Conservation (phyloP, 495 filamentous ascomycete genomes). For the Elasticomyces elasticus region DNA sequence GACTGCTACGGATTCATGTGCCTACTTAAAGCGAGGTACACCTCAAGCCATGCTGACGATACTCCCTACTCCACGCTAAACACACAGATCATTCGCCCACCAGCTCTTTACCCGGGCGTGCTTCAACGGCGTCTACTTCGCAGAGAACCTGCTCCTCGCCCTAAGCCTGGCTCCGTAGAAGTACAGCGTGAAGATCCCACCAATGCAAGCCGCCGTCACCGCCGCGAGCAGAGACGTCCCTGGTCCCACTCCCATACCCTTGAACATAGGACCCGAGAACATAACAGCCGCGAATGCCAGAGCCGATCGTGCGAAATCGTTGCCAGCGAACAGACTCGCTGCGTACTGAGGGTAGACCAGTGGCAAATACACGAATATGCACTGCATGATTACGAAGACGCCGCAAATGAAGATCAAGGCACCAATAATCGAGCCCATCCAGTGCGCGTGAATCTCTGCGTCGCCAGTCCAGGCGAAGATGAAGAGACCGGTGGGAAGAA, state of each 20-base stretch:
- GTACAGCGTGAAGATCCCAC: slow-evolving; percentile 48
- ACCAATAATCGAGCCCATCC: slow-evolving; percentile 54
- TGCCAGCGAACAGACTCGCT: slow-evolving; percentile 51
- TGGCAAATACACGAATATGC: slow-evolving; percentile 56
- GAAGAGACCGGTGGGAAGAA: slow-evolving; percentile 51
- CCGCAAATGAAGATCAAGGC: slow-evolving; percentile 44
- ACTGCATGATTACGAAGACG: slow-evolving; percentile 49
- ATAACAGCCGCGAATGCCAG: slow-evolving; percentile 50
- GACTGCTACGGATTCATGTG: no score
- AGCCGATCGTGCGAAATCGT: slow-evolving; percentile 47
- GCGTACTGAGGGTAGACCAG: slow-evolving; percentile 54
- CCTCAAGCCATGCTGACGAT: not conserved
- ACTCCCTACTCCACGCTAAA: not conserved
- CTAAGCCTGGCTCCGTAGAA: slow-evolving; percentile 44
- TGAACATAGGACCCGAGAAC: slow-evolving; percentile 48
- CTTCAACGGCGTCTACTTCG: no score
- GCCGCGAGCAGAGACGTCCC: slow-evolving; percentile 49
- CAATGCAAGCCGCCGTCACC: slow-evolving; percentile 44
- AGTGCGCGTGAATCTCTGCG: slow-evolving; percentile 40
- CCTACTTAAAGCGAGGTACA: no score
- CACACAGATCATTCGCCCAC: not conserved
- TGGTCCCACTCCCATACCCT: slow-evolving; percentile 46
- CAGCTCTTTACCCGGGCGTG: slow-evolving; percentile 2
- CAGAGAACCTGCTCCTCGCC: slow-evolving; percentile 38
- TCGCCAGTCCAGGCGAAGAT: slow-evolving; percentile 53